Evolutionary conservation across 495 filamentous ascomycete species (phyloP).

Genomic region (Penicillium riverlandense): DNA sequence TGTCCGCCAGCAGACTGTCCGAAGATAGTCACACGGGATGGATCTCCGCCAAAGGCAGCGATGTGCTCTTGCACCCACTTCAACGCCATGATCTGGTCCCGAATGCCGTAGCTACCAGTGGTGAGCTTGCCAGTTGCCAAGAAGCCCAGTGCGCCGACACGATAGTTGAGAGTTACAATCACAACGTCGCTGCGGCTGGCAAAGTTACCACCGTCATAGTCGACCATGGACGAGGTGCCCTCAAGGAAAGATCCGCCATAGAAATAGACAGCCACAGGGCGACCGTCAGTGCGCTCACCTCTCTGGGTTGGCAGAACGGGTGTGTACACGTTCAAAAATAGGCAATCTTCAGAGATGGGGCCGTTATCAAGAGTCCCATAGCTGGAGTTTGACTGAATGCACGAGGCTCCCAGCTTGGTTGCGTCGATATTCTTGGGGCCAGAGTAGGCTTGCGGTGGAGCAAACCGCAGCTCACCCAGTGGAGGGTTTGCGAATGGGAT

Average conservation of each 20-base stretch:
- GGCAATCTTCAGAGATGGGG: constrained; percentile 36
- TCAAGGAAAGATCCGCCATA: constrained; percentile 39
- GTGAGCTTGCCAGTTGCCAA: constrained; percentile 22
- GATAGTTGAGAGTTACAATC: constrained; percentile 42
- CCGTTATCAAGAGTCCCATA: constrained; percentile 8
- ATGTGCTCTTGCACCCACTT: constrained; percentile 49
- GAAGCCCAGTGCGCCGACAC: constrained; percentile 35
- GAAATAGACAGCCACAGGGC: constrained; percentile 36
- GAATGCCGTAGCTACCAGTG: constrained; percentile 30
- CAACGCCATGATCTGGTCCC: constrained; percentile 34
- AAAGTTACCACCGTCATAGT: constrained; percentile 37
- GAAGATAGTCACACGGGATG: constrained; percentile 40
- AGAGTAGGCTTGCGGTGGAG: constrained; percentile 34
- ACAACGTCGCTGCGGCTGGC: constrained; percentile 42
- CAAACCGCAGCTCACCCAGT: constrained; percentile 26
- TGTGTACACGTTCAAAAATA: constrained; percentile 32
- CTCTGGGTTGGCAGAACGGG: constrained; percentile 11
- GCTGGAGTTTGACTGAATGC: constrained; percentile 26
- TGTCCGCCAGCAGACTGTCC: constrained; percentile 52
- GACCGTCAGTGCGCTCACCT: constrained; percentile 10
- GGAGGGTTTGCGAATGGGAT: constrained; percentile 43
- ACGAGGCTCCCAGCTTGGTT: constrained; percentile 32
- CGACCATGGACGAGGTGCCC: constrained; percentile 29
- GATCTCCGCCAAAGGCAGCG: constrained; percentile 43
- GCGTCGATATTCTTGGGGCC: constrained; percentile 35